Evolutionary conservation across 2,329 filamentous ascomycete species (phyloP).

Genomic region (Nectriaceae sp.): DNA sequence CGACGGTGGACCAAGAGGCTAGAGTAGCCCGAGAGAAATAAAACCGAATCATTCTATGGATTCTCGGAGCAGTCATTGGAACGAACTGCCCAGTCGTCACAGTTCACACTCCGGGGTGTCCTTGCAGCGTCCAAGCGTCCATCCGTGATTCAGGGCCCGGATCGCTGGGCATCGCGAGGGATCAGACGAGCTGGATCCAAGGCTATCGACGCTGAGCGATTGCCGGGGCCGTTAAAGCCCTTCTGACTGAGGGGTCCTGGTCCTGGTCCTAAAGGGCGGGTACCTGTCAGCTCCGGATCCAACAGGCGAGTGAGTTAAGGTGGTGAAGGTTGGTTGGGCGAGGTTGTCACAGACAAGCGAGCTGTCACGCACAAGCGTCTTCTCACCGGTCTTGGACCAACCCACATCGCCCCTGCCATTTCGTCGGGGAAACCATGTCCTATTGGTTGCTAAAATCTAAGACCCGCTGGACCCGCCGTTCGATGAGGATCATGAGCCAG

Average conservation of each 20-base stretch:
- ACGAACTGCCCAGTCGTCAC: no score
- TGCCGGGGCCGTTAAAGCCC: no score
- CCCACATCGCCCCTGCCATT: slow-evolving; percentile 17
- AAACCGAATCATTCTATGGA: no score
- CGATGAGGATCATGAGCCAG: slow-evolving; percentile 6
- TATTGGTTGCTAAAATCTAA: background rate
- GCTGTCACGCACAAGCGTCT: slow-evolving; percentile 22
- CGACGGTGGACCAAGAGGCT: no score
- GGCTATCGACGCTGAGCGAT: background rate
- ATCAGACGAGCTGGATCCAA: background rate
- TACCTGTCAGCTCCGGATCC: slow-evolving; percentile 10
- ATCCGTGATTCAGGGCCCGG: background rate
- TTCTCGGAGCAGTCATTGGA: no score
- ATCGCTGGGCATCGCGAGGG: background rate
- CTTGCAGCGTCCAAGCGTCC: background rate
- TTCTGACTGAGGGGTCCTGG: no score
- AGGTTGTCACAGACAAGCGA: slow-evolving; percentile 24
- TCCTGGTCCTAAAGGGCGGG: no score
- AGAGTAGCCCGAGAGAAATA: no score
- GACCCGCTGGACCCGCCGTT: background rate
- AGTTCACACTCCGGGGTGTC: background rate
- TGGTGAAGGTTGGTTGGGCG: slow-evolving; percentile 15
- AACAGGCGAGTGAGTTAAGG: slow-evolving; percentile 22
- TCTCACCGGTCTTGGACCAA: slow-evolving; percentile 26
- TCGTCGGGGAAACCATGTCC: background rate